phyloP scores from a whole-genome alignment of 768 basidiomycete species.

The Porpolomopsis calyptriformis region DNA sequence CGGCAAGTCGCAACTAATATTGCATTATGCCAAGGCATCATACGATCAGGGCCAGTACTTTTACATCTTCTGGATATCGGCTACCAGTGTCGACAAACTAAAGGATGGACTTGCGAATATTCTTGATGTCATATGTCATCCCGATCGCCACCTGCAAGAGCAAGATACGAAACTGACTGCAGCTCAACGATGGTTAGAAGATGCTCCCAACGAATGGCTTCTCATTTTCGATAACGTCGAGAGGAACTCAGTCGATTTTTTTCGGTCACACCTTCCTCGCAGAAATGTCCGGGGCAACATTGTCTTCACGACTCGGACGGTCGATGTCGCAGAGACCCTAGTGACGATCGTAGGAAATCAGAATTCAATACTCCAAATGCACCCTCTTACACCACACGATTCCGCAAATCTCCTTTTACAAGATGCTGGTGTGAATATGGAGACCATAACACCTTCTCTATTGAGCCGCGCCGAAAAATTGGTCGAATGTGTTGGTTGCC shows the following conservation, averaged over 20 bases:
- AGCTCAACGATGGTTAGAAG: neutral
- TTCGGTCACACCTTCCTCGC: neutral
- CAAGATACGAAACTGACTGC: neutral
- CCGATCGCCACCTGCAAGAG: neutral
- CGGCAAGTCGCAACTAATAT: neutral
- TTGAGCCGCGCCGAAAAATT: too few species aligned
- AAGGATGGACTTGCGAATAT: neutral
- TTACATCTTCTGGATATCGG: neutral
- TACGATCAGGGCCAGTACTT: neutral
- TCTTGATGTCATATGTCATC: neutral
- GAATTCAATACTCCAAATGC: neutral
- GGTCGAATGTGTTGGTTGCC: too few species aligned
- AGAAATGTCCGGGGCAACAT: neutral
- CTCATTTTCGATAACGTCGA: neutral
- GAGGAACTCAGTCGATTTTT: neutral
- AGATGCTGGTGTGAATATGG: too few species aligned
- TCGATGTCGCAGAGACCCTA: neutral
- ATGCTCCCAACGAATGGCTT: neutral
- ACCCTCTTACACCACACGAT: neutral
- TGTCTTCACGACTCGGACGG: neutral
- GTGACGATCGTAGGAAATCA: neutral
- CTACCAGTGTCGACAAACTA: neutral
- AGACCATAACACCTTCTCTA: too few species aligned
- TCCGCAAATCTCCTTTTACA: too few species aligned
- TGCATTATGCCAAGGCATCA: neutral